Base-by-base conservation (phyloP, 164 flowering plant genomes). In the Akebia trifoliata region DNA sequence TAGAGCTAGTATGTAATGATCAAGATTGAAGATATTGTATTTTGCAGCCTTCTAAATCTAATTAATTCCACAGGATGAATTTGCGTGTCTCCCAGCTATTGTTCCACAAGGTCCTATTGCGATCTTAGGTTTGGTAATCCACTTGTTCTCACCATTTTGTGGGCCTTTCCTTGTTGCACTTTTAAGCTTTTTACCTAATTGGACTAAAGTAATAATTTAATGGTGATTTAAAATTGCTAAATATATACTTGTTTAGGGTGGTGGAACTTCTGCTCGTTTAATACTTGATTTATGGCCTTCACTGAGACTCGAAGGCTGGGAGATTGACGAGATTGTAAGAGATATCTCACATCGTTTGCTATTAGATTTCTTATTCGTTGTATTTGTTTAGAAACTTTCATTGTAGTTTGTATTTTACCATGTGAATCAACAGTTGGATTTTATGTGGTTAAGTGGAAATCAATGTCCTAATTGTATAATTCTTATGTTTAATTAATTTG, bases 271-370 rank as follows among this genome's bases (percentile, higher is more conserved):
- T 35, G 95, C 91, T 15, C 87, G 74, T 66, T 68, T 87, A 60
- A 72, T 90, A 74, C 94, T 90, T 48, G 80, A 82, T 40, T 53
- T 74, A 37, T 87, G 91, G 89, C 97, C 97, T 58, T 77, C 83
- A 0, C 62, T 86, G 73, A 74, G 72, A 61, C 77, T 90, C 56
- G 77, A 87, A 6, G 95, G 94, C 28, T 90, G 95, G 97, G 97
- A 90, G 69, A 83, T 90, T 54, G 97, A 90, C 68, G 74, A 66
- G 43, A 80, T 90, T 62, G 95, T 86, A 76, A 75, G 70, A 6
- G 32, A 25, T 3, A 22, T 32, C 26, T 11, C 6, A 18, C 26
- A 28, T 51, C 30, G 4, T 56, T 35, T 11, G 43, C 2, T 37
- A 2, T 11, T 37, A 14, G 30, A 29, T 49, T 30, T 37, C 22